phyloP scores from a whole-genome alignment of 495 filamentous ascomycete species.

The Talaromyces nanjingensis region DNA sequence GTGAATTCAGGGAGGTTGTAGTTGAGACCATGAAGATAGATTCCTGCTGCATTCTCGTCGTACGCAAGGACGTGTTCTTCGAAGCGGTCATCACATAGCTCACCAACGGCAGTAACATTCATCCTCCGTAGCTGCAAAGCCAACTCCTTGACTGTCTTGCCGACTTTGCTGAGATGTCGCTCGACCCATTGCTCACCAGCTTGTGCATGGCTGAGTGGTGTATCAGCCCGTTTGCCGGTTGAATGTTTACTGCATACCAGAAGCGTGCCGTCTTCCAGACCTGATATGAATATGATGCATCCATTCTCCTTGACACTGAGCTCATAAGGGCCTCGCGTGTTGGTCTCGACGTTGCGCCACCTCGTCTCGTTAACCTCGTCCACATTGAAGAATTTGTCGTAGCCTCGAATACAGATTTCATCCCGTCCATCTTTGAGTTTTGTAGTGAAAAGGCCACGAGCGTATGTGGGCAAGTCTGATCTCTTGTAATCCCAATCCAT shows the following conservation, averaged over 20 bases:
- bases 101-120: constrained; percentile 90
- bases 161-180: constrained; percentile 63
- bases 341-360: constrained; percentile 70
- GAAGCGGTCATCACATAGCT: constrained; percentile 92
- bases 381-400: constrained; percentile 98
- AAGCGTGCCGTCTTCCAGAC: constrained; percentile 76
- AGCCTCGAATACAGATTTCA: constrained; percentile 81
- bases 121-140: constrained; percentile 65
- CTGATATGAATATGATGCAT: constrained; percentile 96
- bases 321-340: constrained; percentile 87
- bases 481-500: constrained; percentile 95
- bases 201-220: constrained; percentile 68
- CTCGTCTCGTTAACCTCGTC: constrained; percentile 68
- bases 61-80: constrained; percentile 97
- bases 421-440: constrained; percentile 49
- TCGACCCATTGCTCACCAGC: constrained; percentile 84
- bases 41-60: constrained; percentile 70
- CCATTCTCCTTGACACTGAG: constrained; percentile 96
- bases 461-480: constrained; percentile 73
- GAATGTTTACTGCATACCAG: constrained; percentile 98
- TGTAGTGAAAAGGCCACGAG: constrained; percentile 86
- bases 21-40: constrained; percentile 95
- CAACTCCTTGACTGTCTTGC: constrained; percentile 70
- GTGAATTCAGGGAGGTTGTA: constrained; percentile 83
- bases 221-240: constrained; percentile 66